These are phyloP conservation scores for Metschnikowia hibisci DNA, from an alignment of 805 yeast species.

Conservation along the genomic window DNA sequence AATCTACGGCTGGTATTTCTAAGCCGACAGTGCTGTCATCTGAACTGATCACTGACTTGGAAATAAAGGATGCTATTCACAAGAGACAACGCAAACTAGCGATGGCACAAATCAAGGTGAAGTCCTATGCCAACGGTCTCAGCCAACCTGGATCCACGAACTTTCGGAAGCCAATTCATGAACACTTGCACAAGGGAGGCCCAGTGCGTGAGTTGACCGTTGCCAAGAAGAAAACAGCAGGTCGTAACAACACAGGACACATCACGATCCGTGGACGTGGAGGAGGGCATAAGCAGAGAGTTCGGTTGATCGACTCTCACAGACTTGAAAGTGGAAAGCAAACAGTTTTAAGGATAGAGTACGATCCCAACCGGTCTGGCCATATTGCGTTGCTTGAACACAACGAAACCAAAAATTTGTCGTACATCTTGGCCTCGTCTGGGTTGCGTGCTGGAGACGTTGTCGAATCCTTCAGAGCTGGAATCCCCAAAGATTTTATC, in stretches of 20 bases:
- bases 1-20: slow-evolving; percentile 11
- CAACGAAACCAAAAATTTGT: slow-evolving; percentile 52
- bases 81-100: slow-evolving; percentile 70
- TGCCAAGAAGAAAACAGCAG: slow-evolving; percentile 69
- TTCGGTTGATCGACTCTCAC: slow-evolving; percentile 74
- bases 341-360: slow-evolving; percentile 82
- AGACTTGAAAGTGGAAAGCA: slow-evolving; percentile 69
- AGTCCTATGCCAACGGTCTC: slow-evolving; percentile 64
- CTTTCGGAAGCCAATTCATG: slow-evolving; percentile 83
- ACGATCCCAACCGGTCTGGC: slow-evolving; percentile 91
- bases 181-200: slow-evolving; percentile 80
- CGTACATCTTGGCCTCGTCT: slow-evolving; percentile 86
- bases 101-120: slow-evolving; percentile 66
- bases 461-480: slow-evolving; percentile 85
- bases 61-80: slow-evolving; percentile 69
- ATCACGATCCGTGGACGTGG: slow-evolving; percentile 94
- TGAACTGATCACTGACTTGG: slow-evolving; percentile 63
- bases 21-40: slow-evolving; percentile 1
- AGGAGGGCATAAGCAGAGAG: slow-evolving; percentile 91
- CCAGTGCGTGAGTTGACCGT: slow-evolving; percentile 75
- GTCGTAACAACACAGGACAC: slow-evolving; percentile 84
- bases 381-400: slow-evolving; percentile 86
- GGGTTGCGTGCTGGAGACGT: slow-evolving; percentile 91
- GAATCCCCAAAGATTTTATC: slow-evolving; percentile 72
- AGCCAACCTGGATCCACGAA: slow-evolving; percentile 85